Base-by-base conservation (phyloP, 306 rosid genomes). In the Comarum palustre region DNA sequence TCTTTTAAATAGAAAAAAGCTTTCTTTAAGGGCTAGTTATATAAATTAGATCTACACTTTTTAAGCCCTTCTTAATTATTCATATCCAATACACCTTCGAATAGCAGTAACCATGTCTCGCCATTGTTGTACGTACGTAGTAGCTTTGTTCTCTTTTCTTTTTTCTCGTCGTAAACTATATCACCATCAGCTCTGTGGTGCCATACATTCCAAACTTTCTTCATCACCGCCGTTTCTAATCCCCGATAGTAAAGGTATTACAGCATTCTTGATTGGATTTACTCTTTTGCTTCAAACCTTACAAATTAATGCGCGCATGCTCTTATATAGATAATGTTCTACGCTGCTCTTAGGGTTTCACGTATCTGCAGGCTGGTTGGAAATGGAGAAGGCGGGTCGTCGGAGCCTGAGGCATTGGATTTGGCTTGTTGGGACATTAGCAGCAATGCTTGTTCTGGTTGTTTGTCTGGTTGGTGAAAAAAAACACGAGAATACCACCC, bases 391-490 rank as follows among this genome's bases (percentile, higher is more conserved):
- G 47, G 27, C 70, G 38, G 16, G 7, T 55, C 62, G 62, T 57
- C 34, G 34, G 62, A 57, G 34, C 34, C 29, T 59, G 38, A 46
- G n/a, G 70, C 41, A 51, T 73, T 77, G 71, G 82, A 50, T 66
- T 34, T 77, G 39, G 70, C 58, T 71, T 6, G 27, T 77, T 39
- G 74, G 74, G 13, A 32, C 32, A 59, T 54, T 72, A 39, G 79
- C 71, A 34, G 34, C 43, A 32, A 48, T 54, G 22, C 36, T 62
- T 8, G 43, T 48, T 2, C 50, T 69, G 58, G 10, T 27, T 29
- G 38, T 50, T 51, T 60, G 45, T 8, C 38, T 59, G 19, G 10
- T 42, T 29, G 65, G 65, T 59, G 41, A 59, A 4, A 55, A 32
- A n/a, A 34, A 48, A 36, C 36, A n/a, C 61, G 29, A 13, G 39